phyloP scores from a whole-genome alignment of 257 asterid species.

The Parsonsia alboflavescens region DNA sequence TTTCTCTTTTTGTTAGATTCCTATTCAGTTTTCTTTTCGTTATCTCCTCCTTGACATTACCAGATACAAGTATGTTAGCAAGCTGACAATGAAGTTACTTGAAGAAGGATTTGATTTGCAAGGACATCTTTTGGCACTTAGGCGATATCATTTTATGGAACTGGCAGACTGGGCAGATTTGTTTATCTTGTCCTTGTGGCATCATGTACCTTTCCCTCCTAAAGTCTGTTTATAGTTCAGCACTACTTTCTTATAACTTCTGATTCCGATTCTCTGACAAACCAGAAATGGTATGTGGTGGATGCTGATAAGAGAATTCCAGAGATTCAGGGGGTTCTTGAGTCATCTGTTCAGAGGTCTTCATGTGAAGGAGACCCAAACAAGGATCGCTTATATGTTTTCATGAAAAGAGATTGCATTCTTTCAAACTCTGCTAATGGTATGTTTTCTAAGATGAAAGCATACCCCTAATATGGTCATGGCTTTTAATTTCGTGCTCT shows the following conservation, averaged over 20 bases:
- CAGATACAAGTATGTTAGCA: conserved; percentile 81
- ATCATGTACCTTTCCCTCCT: conserved; percentile 47
- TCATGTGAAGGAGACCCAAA: conserved; percentile 88
- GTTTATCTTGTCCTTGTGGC: conserved; percentile 81
- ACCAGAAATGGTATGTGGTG: conserved; percentile 76
- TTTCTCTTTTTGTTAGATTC: background rate
- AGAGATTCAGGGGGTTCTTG: conserved; percentile 87
- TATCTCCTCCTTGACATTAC: conserved; percentile 50
- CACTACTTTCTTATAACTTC: conserved; percentile 20
- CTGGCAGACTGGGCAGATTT: conserved; percentile 97
- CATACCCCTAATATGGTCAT: background rate
- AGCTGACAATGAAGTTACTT: conserved; percentile 80
- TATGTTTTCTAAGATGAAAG: conserved; percentile 21
- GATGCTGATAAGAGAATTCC: conserved; percentile 81
- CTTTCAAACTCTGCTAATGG: conserved; percentile 57
- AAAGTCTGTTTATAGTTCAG: conserved; percentile 16
- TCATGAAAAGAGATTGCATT: conserved; percentile 49
- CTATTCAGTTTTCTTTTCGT: background rate
- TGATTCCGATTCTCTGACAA: conserved; percentile 30
- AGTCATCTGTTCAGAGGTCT: conserved; percentile 87
- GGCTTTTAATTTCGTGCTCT: conserved; percentile 6
- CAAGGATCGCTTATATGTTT: conserved; percentile 69
- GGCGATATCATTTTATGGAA: conserved; percentile 94
- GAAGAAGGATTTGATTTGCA: conserved; percentile 83
- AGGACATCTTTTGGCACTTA: conserved; percentile 76